A percentile compares a stretch with the other conserved stretches of the same genome.
phyloP scores from a whole-genome alignment of 441 rosid species.

The Erysimum cheiri region DNA sequence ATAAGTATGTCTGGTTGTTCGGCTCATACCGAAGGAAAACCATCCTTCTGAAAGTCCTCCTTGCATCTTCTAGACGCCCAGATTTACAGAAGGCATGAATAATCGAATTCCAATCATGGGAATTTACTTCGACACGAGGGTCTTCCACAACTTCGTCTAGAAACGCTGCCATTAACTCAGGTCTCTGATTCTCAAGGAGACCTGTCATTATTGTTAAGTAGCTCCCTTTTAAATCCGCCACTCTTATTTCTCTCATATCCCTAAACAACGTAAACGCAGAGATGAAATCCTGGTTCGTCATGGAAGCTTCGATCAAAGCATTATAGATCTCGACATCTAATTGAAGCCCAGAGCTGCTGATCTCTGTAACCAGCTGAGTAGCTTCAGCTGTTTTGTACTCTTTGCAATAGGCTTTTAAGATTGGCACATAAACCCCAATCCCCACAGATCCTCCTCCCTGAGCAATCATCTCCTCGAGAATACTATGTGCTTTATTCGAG shows the following conservation, averaged over 20 bases:
- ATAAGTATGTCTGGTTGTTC: constrained; percentile 85
- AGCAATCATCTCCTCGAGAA: constrained; percentile 76
- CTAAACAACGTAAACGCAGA: constrained; percentile 89
- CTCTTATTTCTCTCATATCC: constrained; percentile 84
- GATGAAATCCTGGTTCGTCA: constrained; percentile 88
- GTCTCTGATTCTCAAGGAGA: constrained; percentile 84
- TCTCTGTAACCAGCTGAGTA: constrained; percentile 85
- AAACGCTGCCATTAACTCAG: constrained; percentile 93
- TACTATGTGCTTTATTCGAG: constrained; percentile 79
- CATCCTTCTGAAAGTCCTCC: constrained; percentile 93
- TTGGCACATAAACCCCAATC: constrained; percentile 73
- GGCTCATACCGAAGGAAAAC: constrained; percentile 75
- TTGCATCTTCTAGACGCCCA: constrained; percentile 81
- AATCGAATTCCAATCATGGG: constrained; percentile 97
- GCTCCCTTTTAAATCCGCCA: constrained; percentile 67
- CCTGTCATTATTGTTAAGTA: constrained; percentile 91
- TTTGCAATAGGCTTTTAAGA: constrained; percentile 81
- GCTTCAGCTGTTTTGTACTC: constrained; percentile 89
- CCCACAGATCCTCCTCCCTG: constrained; percentile 58
- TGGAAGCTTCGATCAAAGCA: constrained; percentile 81
- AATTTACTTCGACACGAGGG: constrained; percentile 82
- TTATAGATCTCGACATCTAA: constrained; percentile 68
- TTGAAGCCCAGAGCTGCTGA: constrained; percentile 73
- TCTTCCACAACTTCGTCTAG: constrained; percentile 90
- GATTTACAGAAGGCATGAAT: constrained; percentile 94